Percentiles rank a stretch among this genome's conserved stretches.
phyloP scores from a whole-genome alignment of 164 flowering plant genomes.

The Amborella trichopoda region DNA sequence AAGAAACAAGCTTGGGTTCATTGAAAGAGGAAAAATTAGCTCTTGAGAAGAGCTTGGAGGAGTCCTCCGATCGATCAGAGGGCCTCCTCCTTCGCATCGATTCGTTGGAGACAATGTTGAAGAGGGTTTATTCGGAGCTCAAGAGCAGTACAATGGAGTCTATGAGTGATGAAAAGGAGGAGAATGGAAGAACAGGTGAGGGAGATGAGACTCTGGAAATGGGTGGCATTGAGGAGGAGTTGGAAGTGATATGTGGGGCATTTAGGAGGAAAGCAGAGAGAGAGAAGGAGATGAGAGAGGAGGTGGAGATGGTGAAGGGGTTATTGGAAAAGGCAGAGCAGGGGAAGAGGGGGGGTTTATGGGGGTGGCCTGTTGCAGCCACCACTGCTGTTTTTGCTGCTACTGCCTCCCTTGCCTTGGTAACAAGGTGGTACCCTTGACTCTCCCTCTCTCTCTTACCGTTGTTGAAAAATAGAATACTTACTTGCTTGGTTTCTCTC shows the following conservation, averaged over 20 bases:
- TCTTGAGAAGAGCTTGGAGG: too few relatives aligned
- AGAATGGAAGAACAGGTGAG: too few relatives aligned
- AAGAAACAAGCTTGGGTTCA: too few relatives aligned
- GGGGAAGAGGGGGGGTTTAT: background rate
- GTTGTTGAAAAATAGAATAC: too few relatives aligned
- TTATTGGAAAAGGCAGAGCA: background rate
- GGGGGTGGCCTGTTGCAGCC: background rate
- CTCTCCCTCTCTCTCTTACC: constrained; percentile 1
- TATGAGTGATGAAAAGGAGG: too few relatives aligned
- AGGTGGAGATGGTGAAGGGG: background rate
- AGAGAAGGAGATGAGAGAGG: constrained; percentile 2
- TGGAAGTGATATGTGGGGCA: background rate
- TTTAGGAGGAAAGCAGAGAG: constrained; percentile 1
- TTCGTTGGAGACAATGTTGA: too few relatives aligned
- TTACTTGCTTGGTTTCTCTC: too few relatives aligned
- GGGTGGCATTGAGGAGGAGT: background rate
- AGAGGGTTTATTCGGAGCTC: too few relatives aligned
- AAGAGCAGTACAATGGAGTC: too few relatives aligned
- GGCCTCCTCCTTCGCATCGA: too few relatives aligned
- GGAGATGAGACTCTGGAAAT: background rate
- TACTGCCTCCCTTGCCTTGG: background rate
- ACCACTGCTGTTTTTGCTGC: background rate
- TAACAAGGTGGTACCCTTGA: background rate
- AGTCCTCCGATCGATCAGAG: too few relatives aligned
- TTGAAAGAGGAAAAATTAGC: too few relatives aligned